phyloP scores from a whole-genome alignment of 352 stramenopile species.

The Globisporangium cystogenes region DNA sequence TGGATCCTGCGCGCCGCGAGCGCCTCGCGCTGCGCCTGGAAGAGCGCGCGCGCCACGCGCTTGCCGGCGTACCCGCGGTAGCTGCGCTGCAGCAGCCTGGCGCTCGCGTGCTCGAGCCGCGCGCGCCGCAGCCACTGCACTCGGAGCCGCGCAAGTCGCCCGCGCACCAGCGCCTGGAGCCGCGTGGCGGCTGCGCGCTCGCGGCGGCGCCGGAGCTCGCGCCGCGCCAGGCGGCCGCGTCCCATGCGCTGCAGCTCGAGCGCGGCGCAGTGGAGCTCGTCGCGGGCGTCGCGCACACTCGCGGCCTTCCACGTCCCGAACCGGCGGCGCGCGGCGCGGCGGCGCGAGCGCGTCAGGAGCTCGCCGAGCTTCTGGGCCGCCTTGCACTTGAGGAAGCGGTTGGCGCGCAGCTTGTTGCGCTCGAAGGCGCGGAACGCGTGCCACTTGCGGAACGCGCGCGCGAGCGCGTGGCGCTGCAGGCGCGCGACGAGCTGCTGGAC shows the following conservation, averaged over 20 bases:
- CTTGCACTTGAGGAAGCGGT: constrained; percentile 84
- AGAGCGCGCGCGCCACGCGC: constrained; percentile 50
- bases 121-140: constrained; percentile 20
- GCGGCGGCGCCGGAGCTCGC: constrained; percentile 15
- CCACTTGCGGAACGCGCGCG: constrained; percentile 70
- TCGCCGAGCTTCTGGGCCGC: constrained; percentile 58
- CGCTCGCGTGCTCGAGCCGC: constrained; percentile 40
- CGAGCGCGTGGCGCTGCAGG: constrained; percentile 62
- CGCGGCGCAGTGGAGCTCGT: constrained; percentile 52
- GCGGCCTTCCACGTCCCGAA: constrained; percentile 49
- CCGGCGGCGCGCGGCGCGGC: constrained; percentile 36
- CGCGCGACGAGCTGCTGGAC: constrained; percentile 67
- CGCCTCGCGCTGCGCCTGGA: constrained; percentile 53
- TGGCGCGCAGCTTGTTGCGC: constrained; percentile 71
- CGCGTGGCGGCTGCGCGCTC: constrained; percentile 25
- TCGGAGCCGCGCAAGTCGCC: constrained; percentile 22
- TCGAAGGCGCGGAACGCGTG: constrained; percentile 56
- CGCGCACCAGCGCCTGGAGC: constrained; percentile 55
- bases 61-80: constrained; percentile 81
- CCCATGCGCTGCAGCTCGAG: constrained; percentile 69
- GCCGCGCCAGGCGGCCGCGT: constrained; percentile 39
- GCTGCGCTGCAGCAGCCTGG: constrained; percentile 52
- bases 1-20: constrained; percentile 60
- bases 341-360: constrained; percentile 63
- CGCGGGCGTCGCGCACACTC: constrained; percentile 37